phyloP scores from a whole-genome alignment of 768 basidiomycete species.

The Gyrodon lividus region DNA sequence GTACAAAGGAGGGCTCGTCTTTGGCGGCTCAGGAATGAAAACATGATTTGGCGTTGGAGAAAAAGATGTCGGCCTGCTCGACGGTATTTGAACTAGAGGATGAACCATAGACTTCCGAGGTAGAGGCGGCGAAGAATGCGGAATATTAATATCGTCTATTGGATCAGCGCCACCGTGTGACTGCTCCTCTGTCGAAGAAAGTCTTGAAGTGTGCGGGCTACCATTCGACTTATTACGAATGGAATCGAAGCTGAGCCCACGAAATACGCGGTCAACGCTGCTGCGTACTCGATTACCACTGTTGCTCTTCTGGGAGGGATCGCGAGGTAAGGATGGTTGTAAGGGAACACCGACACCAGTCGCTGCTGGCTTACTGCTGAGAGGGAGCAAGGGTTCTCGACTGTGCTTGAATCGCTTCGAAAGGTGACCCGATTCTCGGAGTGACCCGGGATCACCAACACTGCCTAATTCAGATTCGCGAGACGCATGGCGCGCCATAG shows the following conservation, averaged over 20 bases:
- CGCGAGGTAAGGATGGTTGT: slow-evolving; percentile 19
- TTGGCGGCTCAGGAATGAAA: slow-evolving; percentile 32
- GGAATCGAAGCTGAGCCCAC: slow-evolving; percentile 53
- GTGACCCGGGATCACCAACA: slow-evolving; percentile 16
- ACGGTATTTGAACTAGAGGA: slow-evolving; percentile 27
- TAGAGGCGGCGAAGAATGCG: slow-evolving; percentile 7
- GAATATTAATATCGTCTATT: slow-evolving; percentile 8
- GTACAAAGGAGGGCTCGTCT: slow-evolving; percentile 33
- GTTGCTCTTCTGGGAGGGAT: slow-evolving; percentile 8
- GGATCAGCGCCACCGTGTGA: slow-evolving; percentile 8
- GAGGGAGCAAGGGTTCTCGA: slow-evolving; percentile 70
- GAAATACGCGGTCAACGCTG: slow-evolving; percentile 59
- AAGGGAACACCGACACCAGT: slow-evolving; percentile 15
- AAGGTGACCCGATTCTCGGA: slow-evolving; percentile 28
- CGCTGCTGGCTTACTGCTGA: slow-evolving; percentile 17
- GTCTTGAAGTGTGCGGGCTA: slow-evolving; percentile 13
- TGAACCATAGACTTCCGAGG: slow-evolving; percentile 16
- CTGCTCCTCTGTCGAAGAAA: slow-evolving; percentile 17
- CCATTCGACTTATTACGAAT: slow-evolving; percentile 33
- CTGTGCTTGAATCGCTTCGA: slow-evolving; percentile 57
- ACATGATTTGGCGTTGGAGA: slow-evolving; percentile 28
- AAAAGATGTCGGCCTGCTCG: slow-evolving; percentile 21
- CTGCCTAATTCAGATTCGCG: slow-evolving; percentile 42
- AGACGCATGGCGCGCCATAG: slow-evolving; percentile 36
- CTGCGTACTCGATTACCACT: slow-evolving; percentile 43